phyloP scores from a whole-genome alignment of 805 yeast genomes.

The Schwanniomyces sp. region DNA sequence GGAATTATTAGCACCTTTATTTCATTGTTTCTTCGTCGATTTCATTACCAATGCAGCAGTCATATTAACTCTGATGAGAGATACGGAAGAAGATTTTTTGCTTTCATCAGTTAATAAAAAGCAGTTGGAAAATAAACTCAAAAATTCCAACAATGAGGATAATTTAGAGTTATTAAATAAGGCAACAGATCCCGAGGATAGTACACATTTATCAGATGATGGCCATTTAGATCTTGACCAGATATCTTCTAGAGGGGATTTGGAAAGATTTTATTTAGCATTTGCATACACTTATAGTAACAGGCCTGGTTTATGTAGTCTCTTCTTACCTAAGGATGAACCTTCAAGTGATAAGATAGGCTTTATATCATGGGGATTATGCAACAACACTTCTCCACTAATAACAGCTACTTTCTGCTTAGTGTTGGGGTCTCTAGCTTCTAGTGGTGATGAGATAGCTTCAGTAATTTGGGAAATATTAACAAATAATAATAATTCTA shows the following conservation, averaged over 20 bases:
- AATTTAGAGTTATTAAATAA: conserved; percentile 1
- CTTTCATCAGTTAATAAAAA: conserved; percentile 44
- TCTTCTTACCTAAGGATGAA: conserved; percentile 57
- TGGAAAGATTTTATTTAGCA: conserved; percentile 83
- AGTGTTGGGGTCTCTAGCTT: conserved; percentile 72
- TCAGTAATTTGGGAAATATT: conserved; percentile 39
- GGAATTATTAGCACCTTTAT: conserved; percentile 33
- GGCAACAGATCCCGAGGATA: conserved; percentile 3
- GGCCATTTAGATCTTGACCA: conserved; percentile 52
- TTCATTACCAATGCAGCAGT: conserved; percentile 67
- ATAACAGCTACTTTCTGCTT: conserved; percentile 81
- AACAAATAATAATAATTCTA: conserved; percentile 23
- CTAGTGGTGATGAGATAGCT: conserved; percentile 55
- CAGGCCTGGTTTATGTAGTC: conserved; percentile 55
- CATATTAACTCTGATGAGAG: conserved; percentile 63
- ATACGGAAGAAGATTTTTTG: conserved; percentile 71
- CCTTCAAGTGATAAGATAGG: conserved; percentile 61
- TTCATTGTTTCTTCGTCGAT: conserved; percentile 52
- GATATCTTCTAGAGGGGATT: conserved; percentile 72
- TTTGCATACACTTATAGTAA: conserved; percentile 66
- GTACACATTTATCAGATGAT: neutral
- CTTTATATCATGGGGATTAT: conserved; percentile 85
- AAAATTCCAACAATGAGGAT: conserved; percentile 1
- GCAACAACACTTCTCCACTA: conserved; percentile 69
- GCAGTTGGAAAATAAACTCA: conserved; percentile 3